Conservation (phyloP, 768 basidiomycete genomes). For the Austroboletus festivus region DNA sequence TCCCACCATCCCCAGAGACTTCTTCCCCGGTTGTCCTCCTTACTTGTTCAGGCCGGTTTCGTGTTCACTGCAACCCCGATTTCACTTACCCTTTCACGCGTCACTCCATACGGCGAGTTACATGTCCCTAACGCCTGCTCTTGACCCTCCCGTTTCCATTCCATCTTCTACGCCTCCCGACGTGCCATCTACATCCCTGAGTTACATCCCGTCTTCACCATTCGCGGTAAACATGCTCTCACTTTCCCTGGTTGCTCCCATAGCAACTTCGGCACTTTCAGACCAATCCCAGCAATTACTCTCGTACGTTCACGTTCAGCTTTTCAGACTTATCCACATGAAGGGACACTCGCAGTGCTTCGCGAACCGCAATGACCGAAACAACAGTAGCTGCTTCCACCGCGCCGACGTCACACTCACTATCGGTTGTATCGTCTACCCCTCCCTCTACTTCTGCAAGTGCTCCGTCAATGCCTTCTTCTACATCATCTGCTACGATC, state of each 20-base stretch:
- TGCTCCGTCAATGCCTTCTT: slow-evolving; percentile 4
- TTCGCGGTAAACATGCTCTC: slow-evolving; percentile 12
- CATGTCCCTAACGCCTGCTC: slow-evolving; percentile 22
- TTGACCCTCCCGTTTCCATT: slow-evolving; percentile 10
- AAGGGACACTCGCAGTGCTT: slow-evolving; percentile 18
- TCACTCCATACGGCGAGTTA: slow-evolving; percentile 7
- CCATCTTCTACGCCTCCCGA: too few species aligned
- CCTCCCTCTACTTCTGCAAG: slow-evolving; percentile 7
- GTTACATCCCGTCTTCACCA: slow-evolving; percentile 5
- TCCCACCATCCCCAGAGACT: background rate
- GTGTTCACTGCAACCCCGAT: too few species aligned
- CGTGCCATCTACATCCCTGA: slow-evolving; percentile 7
- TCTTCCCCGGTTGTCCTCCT: slow-evolving; percentile 3
- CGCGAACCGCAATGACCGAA: slow-evolving; percentile 9
- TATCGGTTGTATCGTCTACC: slow-evolving; percentile 8
- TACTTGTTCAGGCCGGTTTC: slow-evolving; percentile 2
- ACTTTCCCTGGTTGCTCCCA: slow-evolving; percentile 21
- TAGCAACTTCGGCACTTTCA: slow-evolving; percentile 10
- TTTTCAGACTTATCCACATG: slow-evolving; percentile 7
- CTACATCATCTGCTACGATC: slow-evolving; percentile 14
- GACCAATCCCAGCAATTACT: slow-evolving; percentile 11
- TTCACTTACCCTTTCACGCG: slow-evolving; percentile 5
- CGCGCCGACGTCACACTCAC: slow-evolving; percentile 11
- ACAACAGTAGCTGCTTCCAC: slow-evolving; percentile 10
- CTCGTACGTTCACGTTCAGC: slow-evolving; percentile 22